Evolutionary conservation across 169 alveolate genomes (phyloP), one percentile per base, ranked within the genome.

Genomic region (Amoebophrya sp.): DNA sequence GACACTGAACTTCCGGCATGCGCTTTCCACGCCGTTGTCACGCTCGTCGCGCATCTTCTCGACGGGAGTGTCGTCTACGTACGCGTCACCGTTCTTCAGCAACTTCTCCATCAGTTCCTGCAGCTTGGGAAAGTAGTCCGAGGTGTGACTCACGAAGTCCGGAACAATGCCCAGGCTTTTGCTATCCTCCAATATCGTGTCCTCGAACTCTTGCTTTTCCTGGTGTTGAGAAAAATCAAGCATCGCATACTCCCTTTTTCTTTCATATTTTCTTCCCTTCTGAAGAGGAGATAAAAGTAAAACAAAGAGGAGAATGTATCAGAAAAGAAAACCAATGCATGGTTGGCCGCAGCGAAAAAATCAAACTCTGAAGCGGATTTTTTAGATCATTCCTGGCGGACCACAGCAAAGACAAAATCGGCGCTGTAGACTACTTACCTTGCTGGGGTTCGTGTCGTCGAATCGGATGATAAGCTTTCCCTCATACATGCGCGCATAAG

Each of bases 371-470:
- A n/a, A n/a, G n/a, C n/a, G n/a, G n/a, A n/a, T n/a, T n/a, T n/a
- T n/a, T n/a, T n/a, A n/a, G n/a, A n/a, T n/a, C n/a, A n/a, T n/a
- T n/a, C n/a, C n/a, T n/a, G n/a, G n/a, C n/a, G n/a, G n/a, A n/a
- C n/a, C n/a, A n/a, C n/a, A n/a, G n/a, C n/a, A n/a, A n/a, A n/a
- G n/a, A n/a, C n/a, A n/a, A n/a, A n/a, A n/a, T n/a, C n/a, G n/a
- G n/a, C n/a, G n/a, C n/a, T n/a, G n/a, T n/a, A n/a, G n/a, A n/a
- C n/a, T n/a, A n/a, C n/a, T n/a, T 66, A 66, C 83, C 97, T 96
- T 89, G 93, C 95, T 92, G 14, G 99, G 99, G 95, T 99, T 99
- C 18, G 99, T 99, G 94, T 99, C 99, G 95, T 99, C 99, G 95
- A 99, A 98, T 91, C 99, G 94, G 91, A 98, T 94, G 41, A 98